These are phyloP conservation scores for Thalassiosira delicatula DNA, from an alignment of 352 stramenopile species.

Conservation along the genomic window DNA sequence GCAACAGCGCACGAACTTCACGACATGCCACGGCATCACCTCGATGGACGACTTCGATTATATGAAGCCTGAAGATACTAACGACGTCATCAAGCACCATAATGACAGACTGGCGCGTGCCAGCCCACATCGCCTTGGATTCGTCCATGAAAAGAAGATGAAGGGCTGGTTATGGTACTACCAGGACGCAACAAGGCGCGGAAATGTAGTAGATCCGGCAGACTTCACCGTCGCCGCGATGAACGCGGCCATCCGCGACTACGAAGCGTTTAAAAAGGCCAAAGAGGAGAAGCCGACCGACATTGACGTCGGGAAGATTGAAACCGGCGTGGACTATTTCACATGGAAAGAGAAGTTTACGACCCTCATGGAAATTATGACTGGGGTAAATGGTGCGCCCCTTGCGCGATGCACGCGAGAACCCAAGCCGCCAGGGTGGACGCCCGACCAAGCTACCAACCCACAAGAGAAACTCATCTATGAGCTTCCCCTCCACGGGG, in stretches of 20 bases:
- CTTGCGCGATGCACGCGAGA: neutral
- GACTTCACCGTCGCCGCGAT: neutral
- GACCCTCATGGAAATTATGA: neutral
- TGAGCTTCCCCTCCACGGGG: too few species aligned
- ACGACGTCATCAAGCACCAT: neutral
- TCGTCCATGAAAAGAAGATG: too few species aligned
- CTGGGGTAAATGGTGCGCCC: neutral
- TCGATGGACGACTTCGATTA: neutral
- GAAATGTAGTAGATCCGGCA: neutral
- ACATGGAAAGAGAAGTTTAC: neutral
- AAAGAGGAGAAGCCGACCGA: neutral
- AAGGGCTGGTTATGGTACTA: neutral
- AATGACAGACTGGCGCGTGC: too few species aligned
- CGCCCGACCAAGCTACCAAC: slow-evolving; percentile 8
- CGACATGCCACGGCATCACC: neutral
- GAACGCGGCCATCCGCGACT: too few species aligned
- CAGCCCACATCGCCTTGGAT: neutral
- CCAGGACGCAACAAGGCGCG: neutral
- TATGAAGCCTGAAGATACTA: neutral
- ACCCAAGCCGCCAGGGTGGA: too few species aligned
- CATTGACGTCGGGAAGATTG: neutral
- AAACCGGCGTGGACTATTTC: neutral
- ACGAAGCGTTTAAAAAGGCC: neutral
- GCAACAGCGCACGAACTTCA: too few species aligned
- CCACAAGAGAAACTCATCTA: neutral